phyloP scores from a whole-genome alignment of 345 rosid species.

The Iberis pinnata region DNA sequence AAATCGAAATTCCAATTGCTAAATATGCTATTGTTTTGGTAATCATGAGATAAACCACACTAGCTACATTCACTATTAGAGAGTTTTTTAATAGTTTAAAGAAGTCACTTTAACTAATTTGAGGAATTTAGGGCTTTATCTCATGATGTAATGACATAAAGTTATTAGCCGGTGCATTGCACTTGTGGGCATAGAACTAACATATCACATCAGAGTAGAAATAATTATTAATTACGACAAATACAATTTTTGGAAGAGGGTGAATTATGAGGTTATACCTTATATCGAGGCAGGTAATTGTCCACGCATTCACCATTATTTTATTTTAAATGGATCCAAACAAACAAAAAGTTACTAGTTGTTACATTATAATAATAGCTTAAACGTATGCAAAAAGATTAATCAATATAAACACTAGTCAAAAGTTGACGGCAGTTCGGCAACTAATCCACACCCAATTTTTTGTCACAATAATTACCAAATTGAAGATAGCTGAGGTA shows the following conservation, averaged over 20 bases:
- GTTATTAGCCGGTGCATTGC: constrained; percentile 32
- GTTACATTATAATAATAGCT: constrained; percentile 7
- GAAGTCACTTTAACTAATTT: constrained; percentile 28
- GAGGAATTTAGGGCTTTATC: constrained; percentile 35
- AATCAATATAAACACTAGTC: constrained; percentile 15
- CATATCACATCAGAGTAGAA: constrained; percentile 22
- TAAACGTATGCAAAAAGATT: constrained; percentile 11
- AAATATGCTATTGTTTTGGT: neutral
- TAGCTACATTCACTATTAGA: constrained; percentile 15
- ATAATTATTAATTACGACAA: constrained; percentile 6
- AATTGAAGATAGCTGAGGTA: no score
- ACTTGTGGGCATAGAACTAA: constrained; percentile 24
- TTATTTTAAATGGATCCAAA: constrained; percentile 16
- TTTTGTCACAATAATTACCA: no score
- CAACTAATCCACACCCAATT: no score
- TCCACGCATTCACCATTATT: constrained; percentile 27
- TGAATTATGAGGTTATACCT: constrained; percentile 20
- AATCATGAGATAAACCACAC: constrained; percentile 24
- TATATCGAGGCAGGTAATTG: constrained; percentile 31
- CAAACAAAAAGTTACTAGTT: constrained; percentile 1
- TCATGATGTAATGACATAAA: constrained; percentile 31
- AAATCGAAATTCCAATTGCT: neutral
- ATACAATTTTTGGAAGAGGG: constrained; percentile 5
- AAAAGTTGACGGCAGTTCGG: no score
- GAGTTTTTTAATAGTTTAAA: constrained; percentile 15